Percentiles rank a stretch among this genome's conserved stretches.
These are phyloP conservation scores for Linnemannia zychae DNA, from an alignment of 192 early-diverging fungal genomes.

Conservation along the genomic window DNA sequence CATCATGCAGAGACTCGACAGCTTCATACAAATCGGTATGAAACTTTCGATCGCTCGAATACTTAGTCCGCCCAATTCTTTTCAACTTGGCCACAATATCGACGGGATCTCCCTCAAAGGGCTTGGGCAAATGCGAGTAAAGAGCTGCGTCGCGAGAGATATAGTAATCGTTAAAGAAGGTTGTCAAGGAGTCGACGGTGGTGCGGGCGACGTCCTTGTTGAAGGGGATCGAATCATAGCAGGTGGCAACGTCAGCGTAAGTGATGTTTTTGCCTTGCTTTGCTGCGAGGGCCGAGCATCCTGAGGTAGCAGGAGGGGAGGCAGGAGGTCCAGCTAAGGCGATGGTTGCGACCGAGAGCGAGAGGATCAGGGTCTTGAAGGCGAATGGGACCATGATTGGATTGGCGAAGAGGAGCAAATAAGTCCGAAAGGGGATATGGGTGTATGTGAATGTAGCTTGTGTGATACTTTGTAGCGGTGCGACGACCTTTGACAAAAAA, in stretches of 20 bases:
- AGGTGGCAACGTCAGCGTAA: conserved; percentile 3
- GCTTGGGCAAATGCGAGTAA: conserved; percentile 2
- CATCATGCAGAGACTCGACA: conserved; percentile 21
- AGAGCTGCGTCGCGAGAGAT: conserved; percentile 27
- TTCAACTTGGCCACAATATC: conserved; percentile 20
- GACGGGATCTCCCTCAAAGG: conserved; percentile 19
- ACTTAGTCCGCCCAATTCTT: conserved; percentile 10
- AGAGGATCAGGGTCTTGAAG: no score
- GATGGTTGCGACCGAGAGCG: no score
- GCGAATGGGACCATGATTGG: no score
- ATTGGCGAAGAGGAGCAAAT: no score
- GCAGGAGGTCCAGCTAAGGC: no score
- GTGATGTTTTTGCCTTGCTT: conserved; percentile 7
- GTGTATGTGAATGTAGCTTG: no score
- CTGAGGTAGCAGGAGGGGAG: background rate
- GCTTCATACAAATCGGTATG: conserved; percentile 6
- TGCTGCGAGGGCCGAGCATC: conserved; percentile 10
- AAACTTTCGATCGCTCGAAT: conserved; percentile 18
- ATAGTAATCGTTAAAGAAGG: conserved; percentile 24
- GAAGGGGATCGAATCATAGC: conserved; percentile 20
- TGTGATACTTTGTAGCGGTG: no score
- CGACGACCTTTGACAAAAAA: no score
- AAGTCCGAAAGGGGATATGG: no score
- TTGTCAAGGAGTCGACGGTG: conserved; percentile 11
- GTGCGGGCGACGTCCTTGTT: background rate